These are phyloP conservation scores for Funneliformis mosseae DNA, from an alignment of 192 early-diverging fungal genomes.

Conservation along the genomic window DNA sequence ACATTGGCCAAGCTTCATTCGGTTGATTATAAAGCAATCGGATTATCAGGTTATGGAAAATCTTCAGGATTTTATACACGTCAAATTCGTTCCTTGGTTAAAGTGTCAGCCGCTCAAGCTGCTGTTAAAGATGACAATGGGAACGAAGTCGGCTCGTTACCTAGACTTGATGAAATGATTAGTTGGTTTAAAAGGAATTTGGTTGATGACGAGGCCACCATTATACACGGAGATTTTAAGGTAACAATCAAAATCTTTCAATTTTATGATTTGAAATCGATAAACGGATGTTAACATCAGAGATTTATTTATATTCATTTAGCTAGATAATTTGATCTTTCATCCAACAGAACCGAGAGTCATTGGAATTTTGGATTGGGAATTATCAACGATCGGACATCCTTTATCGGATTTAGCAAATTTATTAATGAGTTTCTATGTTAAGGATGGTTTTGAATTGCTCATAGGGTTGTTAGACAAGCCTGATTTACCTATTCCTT, in stretches of 20 bases:
- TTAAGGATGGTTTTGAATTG: constrained; percentile 39
- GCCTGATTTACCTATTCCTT: constrained; percentile 58
- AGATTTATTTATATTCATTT: not conserved
- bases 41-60: constrained; percentile 71
- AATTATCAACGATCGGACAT: constrained; percentile 89
- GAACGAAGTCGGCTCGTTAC: constrained; percentile 65
- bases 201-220: constrained; percentile 73
- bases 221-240: constrained; percentile 96
- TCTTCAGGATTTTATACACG: constrained; percentile 80
- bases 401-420: constrained; percentile 91
- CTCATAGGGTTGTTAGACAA: constrained; percentile 51
- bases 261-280: not conserved
- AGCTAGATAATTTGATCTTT: constrained; percentile 77
- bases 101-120: constrained; percentile 72
- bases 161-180: constrained; percentile 66
- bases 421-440: constrained; percentile 72
- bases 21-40: constrained; percentile 64
- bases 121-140: constrained; percentile 59
- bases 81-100: constrained; percentile 71
- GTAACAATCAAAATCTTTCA: constrained; percentile 34
- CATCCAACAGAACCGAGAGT: constrained; percentile 72
- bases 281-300: not conserved
- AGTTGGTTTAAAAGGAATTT: constrained; percentile 73
- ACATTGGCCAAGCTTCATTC: constrained; percentile 81
- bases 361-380: constrained; percentile 93